These are phyloP conservation scores for Aegle marmelos DNA, from an alignment of 345 rosid species.

Conservation along the genomic window DNA sequence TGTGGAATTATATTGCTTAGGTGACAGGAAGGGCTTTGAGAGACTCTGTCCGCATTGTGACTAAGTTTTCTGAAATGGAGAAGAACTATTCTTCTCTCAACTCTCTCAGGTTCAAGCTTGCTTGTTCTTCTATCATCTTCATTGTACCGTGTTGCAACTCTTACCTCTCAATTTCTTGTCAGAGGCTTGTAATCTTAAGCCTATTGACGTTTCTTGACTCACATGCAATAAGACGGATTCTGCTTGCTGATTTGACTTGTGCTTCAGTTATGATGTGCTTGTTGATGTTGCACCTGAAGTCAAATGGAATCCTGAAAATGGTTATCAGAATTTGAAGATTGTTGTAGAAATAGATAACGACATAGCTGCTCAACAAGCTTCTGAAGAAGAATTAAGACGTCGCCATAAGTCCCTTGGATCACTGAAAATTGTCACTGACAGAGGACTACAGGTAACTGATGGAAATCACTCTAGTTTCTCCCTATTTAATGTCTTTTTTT, in stretches of 20 bases:
- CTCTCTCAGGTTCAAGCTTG: slow-evolving; percentile 52
- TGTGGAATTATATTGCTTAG: slow-evolving; percentile 29
- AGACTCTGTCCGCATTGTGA: slow-evolving; percentile 75
- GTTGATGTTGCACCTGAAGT: slow-evolving; percentile 90
- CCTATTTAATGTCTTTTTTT: background rate
- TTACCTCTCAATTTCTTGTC: background rate
- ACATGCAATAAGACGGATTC: background rate
- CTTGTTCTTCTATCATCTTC: background rate
- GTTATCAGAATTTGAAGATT: slow-evolving; percentile 76
- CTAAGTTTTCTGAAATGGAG: slow-evolving; percentile 81
- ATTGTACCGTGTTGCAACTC: background rate
- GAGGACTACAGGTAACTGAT: slow-evolving; percentile 77
- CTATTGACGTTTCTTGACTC: background rate
- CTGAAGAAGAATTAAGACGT: slow-evolving; percentile 70
- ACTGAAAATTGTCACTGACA: slow-evolving; percentile 63
- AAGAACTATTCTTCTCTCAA: slow-evolving; percentile 55
- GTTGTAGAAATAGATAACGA: slow-evolving; percentile 87
- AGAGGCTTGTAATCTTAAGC: background rate
- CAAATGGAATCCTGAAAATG: slow-evolving; percentile 80
- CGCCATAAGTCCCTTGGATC: slow-evolving; percentile 74
- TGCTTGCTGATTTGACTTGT: slow-evolving; percentile 19
- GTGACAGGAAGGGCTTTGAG: slow-evolving; percentile 81
- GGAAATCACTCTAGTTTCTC: background rate
- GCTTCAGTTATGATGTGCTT: slow-evolving; percentile 70
- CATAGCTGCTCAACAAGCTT: slow-evolving; percentile 67